A percentile compares a stretch with the other conserved stretches of the same genome.
phyloP scores from a whole-genome alignment of 2,329 filamentous ascomycete genomes.

The Aciculosporium take region DNA sequence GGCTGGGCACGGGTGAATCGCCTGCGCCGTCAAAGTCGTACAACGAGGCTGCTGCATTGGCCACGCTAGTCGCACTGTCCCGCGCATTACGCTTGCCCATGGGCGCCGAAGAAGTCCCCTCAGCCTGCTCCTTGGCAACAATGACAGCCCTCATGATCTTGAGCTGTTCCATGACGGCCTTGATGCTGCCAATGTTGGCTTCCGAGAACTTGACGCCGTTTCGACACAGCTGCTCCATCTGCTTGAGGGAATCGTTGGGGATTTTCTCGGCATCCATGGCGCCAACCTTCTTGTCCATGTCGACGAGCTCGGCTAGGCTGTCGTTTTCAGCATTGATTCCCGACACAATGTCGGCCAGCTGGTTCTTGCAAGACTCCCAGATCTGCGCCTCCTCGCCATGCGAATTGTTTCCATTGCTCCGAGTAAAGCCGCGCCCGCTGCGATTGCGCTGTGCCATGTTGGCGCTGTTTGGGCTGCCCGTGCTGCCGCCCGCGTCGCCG shows the following conservation, averaged over 20 bases:
- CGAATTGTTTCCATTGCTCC: conserved; percentile 25
- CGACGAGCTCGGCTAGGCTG: conserved; percentile 24
- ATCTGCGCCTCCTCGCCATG: conserved; percentile 30
- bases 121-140: conserved; percentile 28
- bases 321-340: conserved; percentile 29
- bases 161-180: conserved; percentile 26
- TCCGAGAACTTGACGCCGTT: conserved; percentile 28
- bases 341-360: conserved; percentile 24
- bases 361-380: conserved; percentile 27
- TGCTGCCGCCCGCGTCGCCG: conserved; percentile 1
- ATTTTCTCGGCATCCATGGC: conserved; percentile 24
- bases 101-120: conserved; percentile 13
- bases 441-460: conserved; percentile 31
- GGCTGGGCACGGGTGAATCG: conserved; percentile 32
- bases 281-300: conserved; percentile 27
- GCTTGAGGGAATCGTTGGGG: conserved; percentile 22
- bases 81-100: conserved; percentile 12
- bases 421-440: conserved; percentile 29
- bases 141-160: conserved; percentile 28
- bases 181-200: conserved; percentile 22
- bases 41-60: conserved; percentile 20
- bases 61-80: conserved; percentile 10
- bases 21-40: conserved; percentile 31
- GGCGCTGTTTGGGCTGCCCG: conserved; percentile 1
- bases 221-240: conserved; percentile 29